A percentile compares a stretch with the other conserved stretches of the same genome.
These are phyloP conservation scores for Aspergillus pseudoterreus DNA, from an alignment of 2,329 filamentous ascomycete species.

Conservation along the genomic window DNA sequence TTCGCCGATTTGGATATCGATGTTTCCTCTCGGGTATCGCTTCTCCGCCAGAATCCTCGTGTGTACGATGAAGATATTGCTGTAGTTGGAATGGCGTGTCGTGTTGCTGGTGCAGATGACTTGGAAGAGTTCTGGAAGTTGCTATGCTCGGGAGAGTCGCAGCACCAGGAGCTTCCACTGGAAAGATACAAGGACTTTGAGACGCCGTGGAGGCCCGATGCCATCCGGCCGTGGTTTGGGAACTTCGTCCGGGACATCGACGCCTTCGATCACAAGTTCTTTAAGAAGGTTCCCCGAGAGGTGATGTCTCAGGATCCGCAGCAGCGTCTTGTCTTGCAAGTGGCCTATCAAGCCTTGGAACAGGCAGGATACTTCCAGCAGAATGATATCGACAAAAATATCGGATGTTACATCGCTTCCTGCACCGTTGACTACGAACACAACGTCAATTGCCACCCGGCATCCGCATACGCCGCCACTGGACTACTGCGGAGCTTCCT, in stretches of 20 bases:
- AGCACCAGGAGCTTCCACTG: conserved; percentile 16
- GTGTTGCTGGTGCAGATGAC: conserved; percentile 27
- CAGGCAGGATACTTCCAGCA: conserved; percentile 26
- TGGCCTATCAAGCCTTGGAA: conserved; percentile 32
- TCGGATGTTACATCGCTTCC: conserved; percentile 41
- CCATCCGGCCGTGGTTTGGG: conserved; percentile 11
- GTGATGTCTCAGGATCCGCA: conserved; percentile 30
- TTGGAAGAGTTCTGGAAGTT: conserved; percentile 32
- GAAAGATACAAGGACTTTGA: conserved; percentile 16
- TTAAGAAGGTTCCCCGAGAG: conserved; percentile 26
- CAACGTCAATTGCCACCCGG: conserved; percentile 36
- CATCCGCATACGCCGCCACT: conserved; percentile 35
- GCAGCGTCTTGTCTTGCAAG: conserved; percentile 28
- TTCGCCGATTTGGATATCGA: conserved; percentile 12
- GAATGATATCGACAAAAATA: conserved; percentile 17
- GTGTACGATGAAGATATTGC: conserved; percentile 25
- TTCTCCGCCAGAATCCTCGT: not conserved
- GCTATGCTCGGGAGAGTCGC: conserved; percentile 18
- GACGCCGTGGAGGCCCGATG: conserved; percentile 12
- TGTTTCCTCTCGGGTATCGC: not conserved
- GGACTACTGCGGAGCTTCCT: conserved; percentile 25
- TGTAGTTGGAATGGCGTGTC: conserved; percentile 32
- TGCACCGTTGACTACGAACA: conserved; percentile 39
- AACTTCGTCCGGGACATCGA: conserved; percentile 20
- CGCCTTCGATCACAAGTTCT: conserved; percentile 32